Percentiles rank a stretch among this genome's conserved stretches.
Conservation (phyloP, 345 rosid genomes). For the Lenwebbia sp. region DNA sequence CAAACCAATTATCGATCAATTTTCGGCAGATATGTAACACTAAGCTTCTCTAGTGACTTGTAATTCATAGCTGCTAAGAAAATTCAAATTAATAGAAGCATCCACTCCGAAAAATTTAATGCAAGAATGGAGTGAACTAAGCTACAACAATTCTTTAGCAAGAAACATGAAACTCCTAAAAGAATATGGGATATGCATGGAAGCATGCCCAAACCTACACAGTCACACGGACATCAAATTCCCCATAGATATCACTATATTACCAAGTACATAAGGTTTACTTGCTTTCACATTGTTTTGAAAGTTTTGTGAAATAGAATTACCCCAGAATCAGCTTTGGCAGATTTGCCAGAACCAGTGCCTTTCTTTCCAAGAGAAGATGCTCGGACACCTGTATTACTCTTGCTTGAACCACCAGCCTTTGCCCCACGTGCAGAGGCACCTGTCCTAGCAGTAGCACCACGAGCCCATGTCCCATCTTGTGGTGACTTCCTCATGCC, state of each 20-base stretch:
- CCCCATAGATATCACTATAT: not conserved
- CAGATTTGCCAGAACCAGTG: slow-evolving; percentile 52
- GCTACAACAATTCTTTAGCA: not conserved
- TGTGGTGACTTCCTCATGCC: slow-evolving; percentile 82
- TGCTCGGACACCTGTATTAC: slow-evolving; percentile 49
- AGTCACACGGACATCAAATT: not conserved
- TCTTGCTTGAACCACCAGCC: slow-evolving; percentile 48
- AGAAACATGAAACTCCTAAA: not conserved
- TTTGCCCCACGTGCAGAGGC: slow-evolving; percentile 68
- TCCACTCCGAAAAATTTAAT: not conserved
- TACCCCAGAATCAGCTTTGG: slow-evolving; percentile 72
- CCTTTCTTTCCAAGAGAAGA: slow-evolving; percentile 75
- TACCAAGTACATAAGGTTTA: not conserved
- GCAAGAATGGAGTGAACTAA: not conserved
- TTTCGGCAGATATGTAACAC: not conserved
- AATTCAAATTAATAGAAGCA: not conserved
- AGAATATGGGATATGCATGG: not conserved
- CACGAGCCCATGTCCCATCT: slow-evolving; percentile 94
- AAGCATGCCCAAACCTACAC: not conserved
- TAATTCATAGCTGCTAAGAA: not conserved
- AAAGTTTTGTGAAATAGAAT: slow-evolving; percentile 7
- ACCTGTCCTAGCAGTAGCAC: slow-evolving; percentile 38
- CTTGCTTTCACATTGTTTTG: not conserved
- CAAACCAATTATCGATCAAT: not conserved
- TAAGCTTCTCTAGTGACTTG: not conserved